These are phyloP conservation scores for Chlorella variabilis DNA, from an alignment of 163 green algal species.

Conservation along the genomic window DNA sequence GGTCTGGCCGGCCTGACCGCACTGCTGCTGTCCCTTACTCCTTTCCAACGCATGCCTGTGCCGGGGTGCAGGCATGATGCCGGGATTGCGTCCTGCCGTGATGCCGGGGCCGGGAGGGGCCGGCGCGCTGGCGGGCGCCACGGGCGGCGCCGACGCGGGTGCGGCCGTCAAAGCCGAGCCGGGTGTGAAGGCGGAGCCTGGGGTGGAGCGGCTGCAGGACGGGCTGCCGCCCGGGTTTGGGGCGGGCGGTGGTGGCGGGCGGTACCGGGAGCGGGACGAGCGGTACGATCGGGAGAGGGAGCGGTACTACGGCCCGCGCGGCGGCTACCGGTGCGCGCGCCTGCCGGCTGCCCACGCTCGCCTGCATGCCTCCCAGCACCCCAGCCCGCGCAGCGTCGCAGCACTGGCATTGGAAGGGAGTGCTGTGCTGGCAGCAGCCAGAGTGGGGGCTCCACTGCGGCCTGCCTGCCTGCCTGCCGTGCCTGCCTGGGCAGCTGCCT, in stretches of 20 bases:
- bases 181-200: not conserved
- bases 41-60: too few species aligned
- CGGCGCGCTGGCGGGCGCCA: too few species aligned
- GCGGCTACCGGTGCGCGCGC: not conserved
- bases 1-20: not conserved
- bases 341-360: not conserved
- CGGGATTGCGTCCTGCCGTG: not conserved
- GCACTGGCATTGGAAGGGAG: not conserved
- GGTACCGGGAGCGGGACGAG: not conserved
- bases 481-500: not conserved
- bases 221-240: not conserved
- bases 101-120: too few species aligned
- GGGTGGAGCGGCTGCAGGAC: not conserved
- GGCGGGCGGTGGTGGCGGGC: not conserved
- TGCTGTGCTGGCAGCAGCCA: not conserved
- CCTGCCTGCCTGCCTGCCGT: not conserved
- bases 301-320: not conserved
- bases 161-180: not conserved
- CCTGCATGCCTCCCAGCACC: too few species aligned
- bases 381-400: too few species aligned
- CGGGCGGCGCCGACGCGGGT: not conserved
- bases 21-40: too few species aligned
- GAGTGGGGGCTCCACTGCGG: too few species aligned
- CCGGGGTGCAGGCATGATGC: conserved; percentile 15
- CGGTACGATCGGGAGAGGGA: conserved; percentile 9